Evolutionary conservation across 495 filamentous ascomycete genomes (phyloP).

Genomic region (Hypoxylon lienhwacheense): DNA sequence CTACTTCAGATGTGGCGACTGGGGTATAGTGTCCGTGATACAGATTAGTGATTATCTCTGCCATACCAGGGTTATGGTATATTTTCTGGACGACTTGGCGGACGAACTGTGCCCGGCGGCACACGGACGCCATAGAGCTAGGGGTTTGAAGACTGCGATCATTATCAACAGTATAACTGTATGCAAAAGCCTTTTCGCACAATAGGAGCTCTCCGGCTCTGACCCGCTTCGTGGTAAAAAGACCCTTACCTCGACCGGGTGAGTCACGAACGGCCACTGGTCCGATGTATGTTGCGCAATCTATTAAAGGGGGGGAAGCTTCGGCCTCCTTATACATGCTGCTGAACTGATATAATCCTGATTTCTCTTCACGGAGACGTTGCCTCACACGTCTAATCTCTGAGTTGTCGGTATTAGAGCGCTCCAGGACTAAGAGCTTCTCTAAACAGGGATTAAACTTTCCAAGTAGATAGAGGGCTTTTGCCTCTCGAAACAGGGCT

Average conservation of each 20-base stretch:
- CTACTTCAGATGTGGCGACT: constrained; percentile 41
- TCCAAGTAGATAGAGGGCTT: constrained; percentile 51
- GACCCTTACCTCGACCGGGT: constrained; percentile 43
- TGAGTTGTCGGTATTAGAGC: constrained; percentile 35
- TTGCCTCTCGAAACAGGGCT: constrained; percentile 49
- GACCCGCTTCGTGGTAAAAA: constrained; percentile 54
- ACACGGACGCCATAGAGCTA: constrained; percentile 31
- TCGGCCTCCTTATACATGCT: constrained; percentile 43
- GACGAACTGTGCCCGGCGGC: constrained; percentile 46
- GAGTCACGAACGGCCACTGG: constrained; percentile 29
- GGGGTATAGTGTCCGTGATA: constrained; percentile 44
- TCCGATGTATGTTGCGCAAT: constrained; percentile 51
- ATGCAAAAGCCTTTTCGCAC: constrained; percentile 60
- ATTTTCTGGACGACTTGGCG: constrained; percentile 49
- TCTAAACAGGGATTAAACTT: constrained; percentile 42
- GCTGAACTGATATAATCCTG: constrained; percentile 51
- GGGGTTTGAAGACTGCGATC: constrained; percentile 6
- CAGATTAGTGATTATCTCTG: constrained; percentile 43
- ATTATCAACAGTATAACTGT: constrained; percentile 25
- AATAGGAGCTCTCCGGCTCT: constrained; percentile 56
- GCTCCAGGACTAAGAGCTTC: constrained; percentile 32
- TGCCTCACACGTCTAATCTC: constrained; percentile 36
- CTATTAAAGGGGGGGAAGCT: constrained; percentile 42
- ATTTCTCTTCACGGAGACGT: constrained; percentile 41
- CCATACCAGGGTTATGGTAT: constrained; percentile 46